Percentiles rank a stretch among this genome's conserved stretches.
Conservation (phyloP, 2,329 filamentous ascomycete genomes). For the Alternaria rosae region DNA sequence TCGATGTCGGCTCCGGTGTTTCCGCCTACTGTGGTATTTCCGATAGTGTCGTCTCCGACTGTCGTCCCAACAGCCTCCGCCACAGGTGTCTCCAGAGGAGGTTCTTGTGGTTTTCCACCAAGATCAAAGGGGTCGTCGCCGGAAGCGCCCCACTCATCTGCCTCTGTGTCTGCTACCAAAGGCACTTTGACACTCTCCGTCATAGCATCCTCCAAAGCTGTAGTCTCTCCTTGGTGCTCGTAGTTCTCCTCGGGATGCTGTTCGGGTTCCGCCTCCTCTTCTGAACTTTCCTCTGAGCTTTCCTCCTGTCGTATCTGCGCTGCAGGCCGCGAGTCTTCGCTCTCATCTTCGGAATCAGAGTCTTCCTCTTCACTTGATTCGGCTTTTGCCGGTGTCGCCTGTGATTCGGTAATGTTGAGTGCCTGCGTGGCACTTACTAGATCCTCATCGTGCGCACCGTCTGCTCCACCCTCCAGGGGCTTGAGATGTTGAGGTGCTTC, state of each 20-base stretch:
- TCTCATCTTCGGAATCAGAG: conserved; percentile 35
- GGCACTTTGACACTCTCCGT: conserved; percentile 53
- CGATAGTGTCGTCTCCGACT: conserved; percentile 41
- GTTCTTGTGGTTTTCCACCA: conserved; percentile 33
- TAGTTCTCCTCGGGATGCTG: conserved; percentile 49
- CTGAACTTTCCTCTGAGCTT: conserved; percentile 43
- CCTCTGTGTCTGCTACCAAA: conserved; percentile 52
- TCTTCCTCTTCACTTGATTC: conserved; percentile 25
- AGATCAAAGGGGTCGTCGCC: conserved; percentile 42
- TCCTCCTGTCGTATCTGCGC: conserved; percentile 33
- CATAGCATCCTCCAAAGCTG: conserved; percentile 55
- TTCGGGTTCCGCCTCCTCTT: conserved; percentile 17
- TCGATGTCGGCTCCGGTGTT: conserved; percentile 42
- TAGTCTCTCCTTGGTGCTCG: conserved; percentile 57
- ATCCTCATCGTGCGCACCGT: conserved; percentile 18
- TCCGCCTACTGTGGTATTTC: conserved; percentile 39
- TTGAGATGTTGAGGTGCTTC: conserved; percentile 12
- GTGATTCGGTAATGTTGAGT: conserved; percentile 19
- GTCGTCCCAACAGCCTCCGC: conserved; percentile 42
- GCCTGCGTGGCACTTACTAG: conserved; percentile 25
- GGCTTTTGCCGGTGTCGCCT: neutral
- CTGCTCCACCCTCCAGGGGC: conserved; percentile 10
- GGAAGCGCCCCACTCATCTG: conserved; percentile 45
- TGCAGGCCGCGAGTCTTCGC: conserved; percentile 36
- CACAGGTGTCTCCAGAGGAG: conserved; percentile 29